These are phyloP conservation scores for Annulohypoxylon stygium DNA, from an alignment of 495 filamentous ascomycete genomes.

Conservation along the genomic window DNA sequence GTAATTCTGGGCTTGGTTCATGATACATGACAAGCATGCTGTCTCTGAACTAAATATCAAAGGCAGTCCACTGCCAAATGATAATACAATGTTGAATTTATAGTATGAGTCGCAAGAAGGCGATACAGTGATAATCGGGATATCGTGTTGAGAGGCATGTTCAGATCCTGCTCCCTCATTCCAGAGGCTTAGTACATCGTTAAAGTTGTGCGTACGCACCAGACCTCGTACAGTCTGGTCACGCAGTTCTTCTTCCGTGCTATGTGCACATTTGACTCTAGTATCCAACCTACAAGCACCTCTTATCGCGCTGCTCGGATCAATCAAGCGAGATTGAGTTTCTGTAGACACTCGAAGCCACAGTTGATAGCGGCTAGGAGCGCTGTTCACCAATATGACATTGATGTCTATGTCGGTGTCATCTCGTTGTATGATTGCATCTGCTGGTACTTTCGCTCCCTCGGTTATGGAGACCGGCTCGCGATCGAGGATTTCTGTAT, in stretches of 20 bases:
- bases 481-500: background rate
- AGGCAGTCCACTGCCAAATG: background rate
- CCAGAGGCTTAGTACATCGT: background rate
- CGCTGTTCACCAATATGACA: background rate
- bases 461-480: background rate
- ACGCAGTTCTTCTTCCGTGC: background rate
- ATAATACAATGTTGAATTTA: background rate
- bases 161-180: background rate
- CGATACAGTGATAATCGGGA: background rate
- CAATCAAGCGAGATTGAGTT: background rate
- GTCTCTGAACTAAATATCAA: background rate
- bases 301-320: background rate
- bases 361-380: background rate
- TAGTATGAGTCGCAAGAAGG: background rate
- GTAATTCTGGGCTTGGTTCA: background rate
- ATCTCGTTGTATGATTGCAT: background rate
- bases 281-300: background rate
- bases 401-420: background rate
- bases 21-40: background rate
- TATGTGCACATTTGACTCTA: background rate
- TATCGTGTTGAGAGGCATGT: background rate
- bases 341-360: background rate
- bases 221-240: background rate
- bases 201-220: background rate
- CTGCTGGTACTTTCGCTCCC: background rate